Evolutionary conservation across 257 asterid species (phyloP).

Genomic region (Schizonepeta tenuifolia): DNA sequence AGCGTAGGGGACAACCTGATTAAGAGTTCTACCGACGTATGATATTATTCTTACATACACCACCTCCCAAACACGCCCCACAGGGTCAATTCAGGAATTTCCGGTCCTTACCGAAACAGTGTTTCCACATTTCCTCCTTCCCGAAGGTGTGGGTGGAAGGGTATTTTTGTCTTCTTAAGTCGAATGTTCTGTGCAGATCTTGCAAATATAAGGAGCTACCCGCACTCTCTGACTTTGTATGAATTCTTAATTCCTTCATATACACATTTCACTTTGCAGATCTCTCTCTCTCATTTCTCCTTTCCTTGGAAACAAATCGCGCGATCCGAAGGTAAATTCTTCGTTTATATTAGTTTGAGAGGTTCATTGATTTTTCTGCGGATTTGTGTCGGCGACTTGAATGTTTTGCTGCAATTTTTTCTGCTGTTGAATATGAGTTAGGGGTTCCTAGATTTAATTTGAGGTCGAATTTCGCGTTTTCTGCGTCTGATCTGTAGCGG

Average conservation of each 20-base stretch:
- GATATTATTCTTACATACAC: neutral
- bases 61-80: slow-evolving; percentile 17
- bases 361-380: slow-evolving; percentile 17
- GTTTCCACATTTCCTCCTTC: slow-evolving; percentile 23
- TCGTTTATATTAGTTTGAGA: neutral
- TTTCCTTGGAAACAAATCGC: slow-evolving; percentile 22
- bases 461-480: slow-evolving; percentile 5
- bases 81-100: slow-evolving; percentile 27
- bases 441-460: slow-evolving; percentile 14
- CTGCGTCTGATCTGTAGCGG: slow-evolving; percentile 36
- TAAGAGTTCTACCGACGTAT: slow-evolving; percentile 31
- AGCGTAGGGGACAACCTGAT: slow-evolving; percentile 32
- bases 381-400: slow-evolving; percentile 21
- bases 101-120: neutral
- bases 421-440: neutral
- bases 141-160: slow-evolving; percentile 33
- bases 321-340: slow-evolving; percentile 40
- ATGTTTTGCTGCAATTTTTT: slow-evolving; percentile 1
- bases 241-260: slow-evolving; percentile 27
- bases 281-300: slow-evolving; percentile 25
- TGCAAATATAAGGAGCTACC: slow-evolving; percentile 44
- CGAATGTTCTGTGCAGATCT: slow-evolving; percentile 31
- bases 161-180: slow-evolving; percentile 9
- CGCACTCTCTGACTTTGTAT: slow-evolving; percentile 40
- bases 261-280: slow-evolving; percentile 30